Base-by-base conservation (phyloP, 2,329 filamentous ascomycete species). In the Cyphellophora europaea region DNA sequence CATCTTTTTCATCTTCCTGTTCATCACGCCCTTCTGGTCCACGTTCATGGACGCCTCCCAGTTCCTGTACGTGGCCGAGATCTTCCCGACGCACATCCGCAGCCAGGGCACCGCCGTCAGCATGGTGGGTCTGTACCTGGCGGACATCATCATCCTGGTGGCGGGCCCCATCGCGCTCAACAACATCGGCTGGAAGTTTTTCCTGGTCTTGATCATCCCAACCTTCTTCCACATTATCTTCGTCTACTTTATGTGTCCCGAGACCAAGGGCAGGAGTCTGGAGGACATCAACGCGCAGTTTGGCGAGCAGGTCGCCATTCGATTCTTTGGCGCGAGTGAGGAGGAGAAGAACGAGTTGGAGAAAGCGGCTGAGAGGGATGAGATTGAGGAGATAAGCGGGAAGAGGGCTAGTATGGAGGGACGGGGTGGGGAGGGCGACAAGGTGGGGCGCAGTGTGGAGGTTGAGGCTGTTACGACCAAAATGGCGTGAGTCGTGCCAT, bases 31-130 rank as follows among this genome's bases (percentile, higher is more conserved):
- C 4, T 45, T 45, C 27, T 45, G 42, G 42, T 62, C 8, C 21
- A 8, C 57, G 16, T 65, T 54, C 44, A 56, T 65, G 27, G 65
- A 68, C 38, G 65, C 65, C 2, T 65, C 58, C 11, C 63, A 66
- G 49, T 68, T 66, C 38, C 52, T 65, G 14, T 66, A 65, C 35
- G 54, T 63, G 18, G 37, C 36, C 19, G 44, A 47, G 32, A 47
- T 47, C 32, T 47, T 44, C 23, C 44, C 44, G 4, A 47, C 42
- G 5, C 37, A 42, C 23, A 41, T 47, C 16, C 39, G 44, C 8
- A 36, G 37, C 30, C 42, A 47, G 19, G 44, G 44, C n/a, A 27
- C 18, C 11, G 42, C 34, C 10, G 37, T 44, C 13, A 33, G 34
- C 14, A 47, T 47, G 40, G 29, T 32, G 13, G 39, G 52, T 16